These are phyloP conservation scores for Letharia lupina DNA, from an alignment of 495 filamentous ascomycete genomes.

Conservation along the genomic window DNA sequence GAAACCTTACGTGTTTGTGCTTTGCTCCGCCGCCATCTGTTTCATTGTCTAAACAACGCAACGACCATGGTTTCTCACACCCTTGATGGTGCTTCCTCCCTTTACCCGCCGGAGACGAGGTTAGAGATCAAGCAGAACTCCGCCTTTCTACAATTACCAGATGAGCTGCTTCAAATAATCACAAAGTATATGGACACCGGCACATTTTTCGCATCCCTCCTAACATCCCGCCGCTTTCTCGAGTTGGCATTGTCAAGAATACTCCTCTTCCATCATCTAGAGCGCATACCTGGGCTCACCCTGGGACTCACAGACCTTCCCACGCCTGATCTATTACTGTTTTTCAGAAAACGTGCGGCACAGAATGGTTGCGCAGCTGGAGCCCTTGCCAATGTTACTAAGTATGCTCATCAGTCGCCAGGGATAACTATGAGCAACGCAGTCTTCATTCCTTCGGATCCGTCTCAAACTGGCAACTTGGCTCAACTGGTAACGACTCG, in stretches of 20 bases:
- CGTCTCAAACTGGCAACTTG: constrained; percentile 6
- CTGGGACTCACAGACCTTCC: constrained; percentile 19
- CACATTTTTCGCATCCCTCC: constrained; percentile 21
- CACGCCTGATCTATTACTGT: constrained; percentile 13
- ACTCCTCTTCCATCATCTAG: constrained; percentile 17
- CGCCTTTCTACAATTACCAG: constrained; percentile 17
- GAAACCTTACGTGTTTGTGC: not conserved
- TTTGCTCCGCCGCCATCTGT: not conserved
- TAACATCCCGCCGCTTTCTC: constrained; percentile 23
- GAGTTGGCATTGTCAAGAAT: constrained; percentile 14
- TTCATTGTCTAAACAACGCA: not conserved
- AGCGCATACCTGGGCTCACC: constrained; percentile 19
- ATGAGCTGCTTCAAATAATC: constrained; percentile 22
- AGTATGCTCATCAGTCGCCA: constrained; percentile 5
- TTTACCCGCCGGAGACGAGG: not conserved
- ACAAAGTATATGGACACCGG: constrained; percentile 22
- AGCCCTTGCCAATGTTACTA: constrained; percentile 19
- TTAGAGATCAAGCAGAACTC: not conserved
- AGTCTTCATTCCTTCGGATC: constrained; percentile 11
- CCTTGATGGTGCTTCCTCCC: not conserved
- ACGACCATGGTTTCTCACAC: not conserved
- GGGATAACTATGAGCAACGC: constrained; percentile 6
- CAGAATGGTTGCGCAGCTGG: constrained; percentile 21
- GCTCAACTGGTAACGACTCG: constrained; percentile 15
- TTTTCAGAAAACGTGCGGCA: constrained; percentile 18